A percentile compares a stretch with the other conserved stretches of the same genome.
phyloP scores from a whole-genome alignment of 176 grass and related monocot genomes.

The barley (Hordeum vulgare) region MorexV3_pseudomolecules_assembly NC_058521.1:607637268-607637767 shows the following conservation, averaged over 20 bases:
- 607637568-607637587: background rate
- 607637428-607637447: background rate
- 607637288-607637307: background rate
- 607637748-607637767: background rate
- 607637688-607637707: background rate
- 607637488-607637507: slow-evolving; percentile 11
- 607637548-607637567: background rate
- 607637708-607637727: background rate
- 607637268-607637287: background rate
- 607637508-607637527: slow-evolving; percentile 10
- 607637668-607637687: background rate
- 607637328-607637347: too few species aligned
- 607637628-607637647: background rate
- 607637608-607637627: background rate
- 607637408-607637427: background rate
- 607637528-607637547: background rate
- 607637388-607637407: background rate
- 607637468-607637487: background rate
- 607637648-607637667: background rate
- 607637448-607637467: background rate
- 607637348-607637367: background rate
- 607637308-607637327: background rate
- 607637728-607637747: background rate
- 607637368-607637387: background rate
- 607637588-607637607: background rate